A percentile compares a stretch with the other conserved stretches of the same genome.
These are phyloP conservation scores for Arachis monticola DNA, from an alignment of 331 rosid species.

Conservation along the genomic window DNA sequence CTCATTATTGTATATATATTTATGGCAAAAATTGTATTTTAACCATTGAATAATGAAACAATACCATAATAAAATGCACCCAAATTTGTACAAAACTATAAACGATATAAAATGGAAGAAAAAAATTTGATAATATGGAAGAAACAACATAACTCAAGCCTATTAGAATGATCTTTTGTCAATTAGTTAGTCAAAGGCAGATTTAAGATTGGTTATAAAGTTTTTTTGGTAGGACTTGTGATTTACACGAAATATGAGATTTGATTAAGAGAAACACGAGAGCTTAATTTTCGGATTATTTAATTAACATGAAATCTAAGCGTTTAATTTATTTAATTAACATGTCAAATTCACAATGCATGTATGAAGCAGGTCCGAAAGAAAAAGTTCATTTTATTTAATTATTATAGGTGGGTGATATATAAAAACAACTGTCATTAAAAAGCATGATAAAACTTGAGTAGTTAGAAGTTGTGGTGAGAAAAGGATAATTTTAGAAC, in stretches of 20 bases:
- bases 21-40: too few species aligned
- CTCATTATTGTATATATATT: too few species aligned
- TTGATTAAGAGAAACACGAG: not conserved
- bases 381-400: not conserved
- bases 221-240: not conserved
- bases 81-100: not conserved
- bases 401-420: not conserved
- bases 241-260: not conserved
- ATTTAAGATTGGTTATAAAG: slow-evolving; percentile 2
- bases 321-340: too few species aligned
- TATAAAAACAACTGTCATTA: not conserved
- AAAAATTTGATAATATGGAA: not conserved
- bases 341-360: not conserved
- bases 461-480: not conserved
- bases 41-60: too few species aligned
- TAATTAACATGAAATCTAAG: not conserved
- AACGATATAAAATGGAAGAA: not conserved
- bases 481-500: not conserved
- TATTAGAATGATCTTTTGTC: not conserved
- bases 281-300: not conserved
- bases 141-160: not conserved
- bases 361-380: not conserved
- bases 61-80: too few species aligned
- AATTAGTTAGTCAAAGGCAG: not conserved
- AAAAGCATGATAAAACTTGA: not conserved